A percentile compares a stretch with the other conserved stretches of the same genome.
phyloP scores from a whole-genome alignment of 805 yeast species.

The Saturnispora saitoi region DNA sequence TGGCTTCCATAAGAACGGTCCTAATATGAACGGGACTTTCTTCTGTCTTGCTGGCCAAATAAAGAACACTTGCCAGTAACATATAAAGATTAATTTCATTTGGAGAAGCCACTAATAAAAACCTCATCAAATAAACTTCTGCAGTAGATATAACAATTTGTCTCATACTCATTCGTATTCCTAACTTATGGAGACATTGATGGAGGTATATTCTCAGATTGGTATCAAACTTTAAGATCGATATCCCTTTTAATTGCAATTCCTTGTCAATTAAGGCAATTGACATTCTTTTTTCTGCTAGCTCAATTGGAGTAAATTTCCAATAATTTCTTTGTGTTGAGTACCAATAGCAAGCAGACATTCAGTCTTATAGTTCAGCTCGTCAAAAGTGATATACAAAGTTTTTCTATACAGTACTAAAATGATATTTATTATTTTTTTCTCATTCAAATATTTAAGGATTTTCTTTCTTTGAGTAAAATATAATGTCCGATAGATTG shows the following conservation, averaged over 20 bases:
- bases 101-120: slow-evolving; percentile 60
- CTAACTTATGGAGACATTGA: slow-evolving; percentile 63
- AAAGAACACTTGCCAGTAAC: slow-evolving; percentile 75
- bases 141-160: slow-evolving; percentile 86
- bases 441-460: too few relatives aligned
- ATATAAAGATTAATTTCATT: slow-evolving; percentile 79
- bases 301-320: slow-evolving; percentile 64
- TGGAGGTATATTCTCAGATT: slow-evolving; percentile 75
- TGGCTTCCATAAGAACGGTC: slow-evolving; percentile 72
- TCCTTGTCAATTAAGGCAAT: slow-evolving; percentile 19
- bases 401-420: too few relatives aligned
- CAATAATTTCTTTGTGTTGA: slow-evolving; percentile 76
- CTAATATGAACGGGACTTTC: slow-evolving; percentile 93
- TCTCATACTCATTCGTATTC: slow-evolving; percentile 66
- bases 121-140: slow-evolving; percentile 74
- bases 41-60: slow-evolving; percentile 87
- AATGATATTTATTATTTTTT: too few relatives aligned
- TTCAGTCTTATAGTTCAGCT: slow-evolving; percentile 12
- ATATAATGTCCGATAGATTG: slow-evolving; percentile 68
- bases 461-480: neutral
- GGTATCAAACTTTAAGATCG: slow-evolving; percentile 35
- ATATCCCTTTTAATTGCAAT: slow-evolving; percentile 1
- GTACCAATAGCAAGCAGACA: slow-evolving; percentile 85
- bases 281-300: slow-evolving; percentile 26
- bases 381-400: too few relatives aligned